Evolutionary conservation across 2,329 filamentous ascomycete genomes (phyloP), one percentile per base, ranked within the genome.

Genomic region (Sporothrix phasma): DNA sequence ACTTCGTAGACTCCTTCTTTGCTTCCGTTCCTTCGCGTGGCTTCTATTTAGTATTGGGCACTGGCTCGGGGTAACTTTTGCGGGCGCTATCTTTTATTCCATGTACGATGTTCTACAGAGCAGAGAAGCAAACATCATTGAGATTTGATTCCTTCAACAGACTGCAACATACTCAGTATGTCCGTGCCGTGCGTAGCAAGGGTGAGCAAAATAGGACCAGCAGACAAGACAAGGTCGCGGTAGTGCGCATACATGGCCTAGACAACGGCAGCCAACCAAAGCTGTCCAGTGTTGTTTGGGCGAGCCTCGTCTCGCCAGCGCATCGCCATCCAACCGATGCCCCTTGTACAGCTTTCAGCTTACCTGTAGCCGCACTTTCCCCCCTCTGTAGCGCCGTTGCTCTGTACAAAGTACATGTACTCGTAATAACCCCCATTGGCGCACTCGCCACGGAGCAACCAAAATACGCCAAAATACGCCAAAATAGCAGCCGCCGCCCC

Each of bases 221-320:
- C 11, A 37, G 15, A 2, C 34, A 37, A 3, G 11, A 4, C 34
- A 7, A 19, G 15, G 41, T 43, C 17, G 41, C 41, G 29, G 24
- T 51, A 59, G 29, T 37, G 62, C 41, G 47, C 41, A 51, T 53
- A 54, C 34, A 22, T 37, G 29, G 13, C 11, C 47, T 39, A 26
- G 22, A 19, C 37, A 43, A 64, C 17, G 34, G 37, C 39, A 64
- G 56, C 63, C 56, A 61, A 61, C 63, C 63, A 64, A 47, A 37
- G 47, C 17, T 11, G 39, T 24, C 37, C 46, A 43, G 13, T n/a
- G 54, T 17, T 46, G 39, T 13, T 6, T n/a, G 37, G 39, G 15
- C 22, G 4, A 22, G 37, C 37, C 54, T 43, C 15, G 56, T 45
- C 53, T 39, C 31, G 60, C 46, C 62, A 64, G 62, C 62, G 54